Conservation (phyloP, 805 yeast genomes). For the Wickerhamomyces ciferrii region DNA sequence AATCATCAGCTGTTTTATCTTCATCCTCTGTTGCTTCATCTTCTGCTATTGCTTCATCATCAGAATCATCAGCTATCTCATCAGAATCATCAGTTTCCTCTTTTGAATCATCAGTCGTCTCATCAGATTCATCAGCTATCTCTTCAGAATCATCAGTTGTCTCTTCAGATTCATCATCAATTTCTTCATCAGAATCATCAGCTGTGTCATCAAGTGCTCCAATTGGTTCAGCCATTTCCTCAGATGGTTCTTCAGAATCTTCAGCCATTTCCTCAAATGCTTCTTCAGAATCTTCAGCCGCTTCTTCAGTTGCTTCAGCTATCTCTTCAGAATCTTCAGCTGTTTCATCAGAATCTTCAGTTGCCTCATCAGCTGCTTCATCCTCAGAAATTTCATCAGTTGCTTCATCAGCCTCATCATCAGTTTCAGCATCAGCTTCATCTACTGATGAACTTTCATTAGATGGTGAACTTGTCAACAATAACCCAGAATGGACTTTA, state of each 20-base stretch:
- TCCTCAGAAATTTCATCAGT: not conserved
- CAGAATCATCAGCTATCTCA: not conserved
- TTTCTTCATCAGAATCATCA: not conserved
- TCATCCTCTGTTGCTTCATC: not conserved
- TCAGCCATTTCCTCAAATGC: not conserved
- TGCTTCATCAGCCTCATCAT: not conserved
- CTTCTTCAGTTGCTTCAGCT: not conserved
- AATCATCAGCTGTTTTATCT: not conserved
- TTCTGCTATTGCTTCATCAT: not conserved
- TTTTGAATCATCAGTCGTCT: not conserved
- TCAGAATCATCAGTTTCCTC: not conserved
- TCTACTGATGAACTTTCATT: conserved; percentile 1
- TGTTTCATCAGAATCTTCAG: conserved; percentile 7
- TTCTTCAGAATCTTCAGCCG: not conserved
- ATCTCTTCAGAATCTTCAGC: not conserved
- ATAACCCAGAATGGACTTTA: not conserved
- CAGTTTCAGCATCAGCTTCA: conserved; percentile 1
- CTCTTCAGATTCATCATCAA: not conserved
- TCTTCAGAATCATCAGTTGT: not conserved
- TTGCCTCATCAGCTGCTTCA: conserved; percentile 1
- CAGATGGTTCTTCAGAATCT: not conserved
- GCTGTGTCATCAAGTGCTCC: too few species aligned
- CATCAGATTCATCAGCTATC: not conserved
- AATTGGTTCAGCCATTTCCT: not conserved
- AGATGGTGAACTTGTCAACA: not conserved